Evolutionary conservation across 2,329 filamentous ascomycete species (phyloP).

Genomic region (Botrytis pseudocinerea): DNA sequence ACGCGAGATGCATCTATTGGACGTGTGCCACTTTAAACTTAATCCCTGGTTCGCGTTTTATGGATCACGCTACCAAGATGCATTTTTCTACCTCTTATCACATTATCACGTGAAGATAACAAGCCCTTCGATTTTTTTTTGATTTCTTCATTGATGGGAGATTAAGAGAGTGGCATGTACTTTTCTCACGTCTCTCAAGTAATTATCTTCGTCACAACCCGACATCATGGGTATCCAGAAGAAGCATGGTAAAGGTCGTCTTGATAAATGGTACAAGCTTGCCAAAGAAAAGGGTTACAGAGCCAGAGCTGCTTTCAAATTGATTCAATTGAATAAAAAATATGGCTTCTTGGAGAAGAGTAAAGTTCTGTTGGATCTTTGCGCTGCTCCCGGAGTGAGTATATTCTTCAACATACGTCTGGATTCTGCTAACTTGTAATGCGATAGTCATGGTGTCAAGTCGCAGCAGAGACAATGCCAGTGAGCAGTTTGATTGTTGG

Average conservation of each 20-base stretch:
- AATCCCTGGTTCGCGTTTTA: constrained; percentile 17
- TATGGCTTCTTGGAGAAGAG: constrained; percentile 98
- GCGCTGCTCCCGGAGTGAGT: constrained; percentile 87
- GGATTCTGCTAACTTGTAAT: constrained; percentile 29
- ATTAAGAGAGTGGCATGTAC: neutral
- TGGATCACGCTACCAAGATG: neutral
- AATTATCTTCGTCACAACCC: constrained; percentile 12
- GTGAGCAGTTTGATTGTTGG: constrained; percentile 86
- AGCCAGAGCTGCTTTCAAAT: constrained; percentile 93
- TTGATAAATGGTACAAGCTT: constrained; percentile 98
- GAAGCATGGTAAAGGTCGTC: constrained; percentile 97
- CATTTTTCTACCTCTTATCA: neutral
- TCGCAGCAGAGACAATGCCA: constrained; percentile 94
- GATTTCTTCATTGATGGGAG: constrained; percentile 7
- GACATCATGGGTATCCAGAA: constrained; percentile 88
- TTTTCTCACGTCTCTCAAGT: constrained; percentile 11
- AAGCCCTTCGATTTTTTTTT: neutral
- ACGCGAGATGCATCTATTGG: constrained; percentile 15
- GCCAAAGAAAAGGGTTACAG: constrained; percentile 98
- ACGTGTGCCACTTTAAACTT: constrained; percentile 21
- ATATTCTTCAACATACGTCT: neutral
- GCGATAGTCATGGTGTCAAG: constrained; percentile 87
- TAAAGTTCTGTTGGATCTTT: constrained; percentile 94
- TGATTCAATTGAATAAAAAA: constrained; percentile 98
- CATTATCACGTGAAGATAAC: constrained; percentile 2